Base-by-base conservation (phyloP, 768 basidiomycete genomes). In the Termitomyces sp. region DNA sequence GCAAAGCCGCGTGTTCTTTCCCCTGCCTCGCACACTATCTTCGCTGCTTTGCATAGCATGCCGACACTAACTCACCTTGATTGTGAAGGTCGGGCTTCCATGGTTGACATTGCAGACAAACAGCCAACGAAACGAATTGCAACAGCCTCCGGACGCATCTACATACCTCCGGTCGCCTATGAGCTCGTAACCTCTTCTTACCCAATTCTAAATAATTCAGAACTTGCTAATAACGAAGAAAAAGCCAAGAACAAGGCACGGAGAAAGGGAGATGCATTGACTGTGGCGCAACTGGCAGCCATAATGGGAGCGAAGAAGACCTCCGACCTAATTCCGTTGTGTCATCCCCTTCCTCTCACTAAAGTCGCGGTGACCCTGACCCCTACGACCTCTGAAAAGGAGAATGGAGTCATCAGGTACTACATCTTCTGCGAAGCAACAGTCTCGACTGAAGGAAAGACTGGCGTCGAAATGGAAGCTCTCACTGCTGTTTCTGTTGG, bases 381-480 rank as follows among this genome's bases (percentile, higher is more conserved):
- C 1, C 81, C 84, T 3, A 79, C 83, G 57, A 63, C 60, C 8
- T 57, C 61, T 26, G 53, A 56, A 43, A 44, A 31, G 26, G 62
- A 51, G 45, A 33, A 35, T 40, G 50, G 35, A 14, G 46, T 57
- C 42, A 57, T 40, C 33, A 72, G 65, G 54, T 78, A 78, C 68
- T 81, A 75, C 63, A 81, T 92, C 50, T 62, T 77, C 31, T 91
- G 87, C 62, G 70, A 72, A 37, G 89, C 86, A 26, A 86, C 82
- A 8, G 89, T 91, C 37, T 75, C 84, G 41, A 89, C 87, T 61
- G 81, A 85, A 68, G 89, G 90, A 14, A 85, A 85, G 68, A 92
- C 92, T 14, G 89, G 94, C 5, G 90, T 94, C 19, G 91, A 94
- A 74, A 94, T 98, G 89, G 95, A 97, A 71, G 94, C 93, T 23